These are phyloP conservation scores for Backusella mclennaniae DNA, from an alignment of 192 early-diverging fungal genomes.

Conservation along the genomic window DNA sequence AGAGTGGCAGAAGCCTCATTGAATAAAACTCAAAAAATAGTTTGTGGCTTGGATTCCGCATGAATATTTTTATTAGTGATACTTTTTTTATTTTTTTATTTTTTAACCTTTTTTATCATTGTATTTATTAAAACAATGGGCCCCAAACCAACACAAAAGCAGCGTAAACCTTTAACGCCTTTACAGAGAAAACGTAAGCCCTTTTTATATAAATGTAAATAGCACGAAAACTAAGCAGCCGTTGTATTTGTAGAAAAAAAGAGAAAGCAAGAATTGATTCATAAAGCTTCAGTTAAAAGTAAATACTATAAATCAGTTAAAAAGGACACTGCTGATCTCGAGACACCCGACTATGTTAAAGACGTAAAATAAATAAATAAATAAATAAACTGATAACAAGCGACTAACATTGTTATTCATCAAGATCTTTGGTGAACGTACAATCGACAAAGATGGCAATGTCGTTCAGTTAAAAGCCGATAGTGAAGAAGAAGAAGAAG, in stretches of 20 bases:
- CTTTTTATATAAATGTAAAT: neutral
- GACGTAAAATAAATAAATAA: conserved; percentile 17
- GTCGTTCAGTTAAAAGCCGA: conserved; percentile 23
- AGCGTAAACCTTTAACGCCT: conserved; percentile 23
- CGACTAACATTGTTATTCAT: neutral
- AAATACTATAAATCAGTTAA: conserved; percentile 37
- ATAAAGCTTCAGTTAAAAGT: conserved; percentile 38
- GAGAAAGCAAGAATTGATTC: conserved; percentile 37
- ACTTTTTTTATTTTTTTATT: conserved; percentile 3
- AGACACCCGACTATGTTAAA: conserved; percentile 42
- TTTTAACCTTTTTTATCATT: neutral
- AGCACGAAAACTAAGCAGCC: neutral
- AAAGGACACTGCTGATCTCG: conserved; percentile 21
- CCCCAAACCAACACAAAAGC: conserved; percentile 18
- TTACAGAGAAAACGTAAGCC: conserved; percentile 21
- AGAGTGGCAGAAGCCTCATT: neutral
- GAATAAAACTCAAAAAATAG: neutral
- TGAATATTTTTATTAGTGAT: neutral
- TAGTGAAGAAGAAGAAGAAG: conserved; percentile 17
- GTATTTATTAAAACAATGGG: neutral
- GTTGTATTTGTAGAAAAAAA: conserved; percentile 26
- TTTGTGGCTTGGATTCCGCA: conserved; percentile 6
- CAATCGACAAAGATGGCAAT: conserved; percentile 40
- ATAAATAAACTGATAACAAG: neutral
- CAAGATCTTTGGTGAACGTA: conserved; percentile 39